phyloP scores from a whole-genome alignment of 2,329 filamentous ascomycete species.

The Talaromyces sp. region DNA sequence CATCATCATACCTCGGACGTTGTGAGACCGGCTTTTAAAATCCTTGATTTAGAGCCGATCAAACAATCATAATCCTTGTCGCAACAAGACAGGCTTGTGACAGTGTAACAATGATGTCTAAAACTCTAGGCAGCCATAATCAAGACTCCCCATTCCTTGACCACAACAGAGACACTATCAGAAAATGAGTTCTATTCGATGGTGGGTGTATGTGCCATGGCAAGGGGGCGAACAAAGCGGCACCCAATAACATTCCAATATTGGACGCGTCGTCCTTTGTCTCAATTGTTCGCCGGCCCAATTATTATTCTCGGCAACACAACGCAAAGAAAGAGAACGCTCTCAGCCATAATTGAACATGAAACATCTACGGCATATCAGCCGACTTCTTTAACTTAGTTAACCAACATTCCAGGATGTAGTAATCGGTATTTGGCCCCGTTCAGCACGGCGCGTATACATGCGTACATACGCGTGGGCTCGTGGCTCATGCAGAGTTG shows the following conservation, averaged over 20 bases:
- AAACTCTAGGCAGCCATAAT: background rate
- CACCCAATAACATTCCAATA: conserved; percentile 1
- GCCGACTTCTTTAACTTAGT: background rate
- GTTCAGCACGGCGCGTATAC: conserved; percentile 4
- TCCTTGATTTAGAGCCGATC: background rate
- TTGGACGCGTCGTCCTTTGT: conserved; percentile 7
- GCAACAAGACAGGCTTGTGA: background rate
- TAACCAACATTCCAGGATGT: background rate
- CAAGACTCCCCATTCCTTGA: background rate
- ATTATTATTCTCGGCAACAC: background rate
- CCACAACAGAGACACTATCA: background rate
- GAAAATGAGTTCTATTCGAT: background rate
- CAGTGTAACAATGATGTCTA: background rate
- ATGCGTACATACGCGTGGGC: background rate
- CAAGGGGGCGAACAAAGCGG: conserved; percentile 1
- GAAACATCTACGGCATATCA: background rate
- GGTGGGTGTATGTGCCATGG: background rate
- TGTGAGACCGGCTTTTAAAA: background rate
- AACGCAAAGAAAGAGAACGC: background rate
- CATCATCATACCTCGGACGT: background rate
- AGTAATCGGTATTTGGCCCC: background rate
- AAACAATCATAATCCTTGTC: background rate
- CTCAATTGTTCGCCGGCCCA: background rate
- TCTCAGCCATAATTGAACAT: background rate
- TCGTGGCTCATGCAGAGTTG: background rate